Evolutionary conservation across 495 filamentous ascomycete genomes (phyloP).

Genomic region (Glutinoglossum americanum): DNA sequence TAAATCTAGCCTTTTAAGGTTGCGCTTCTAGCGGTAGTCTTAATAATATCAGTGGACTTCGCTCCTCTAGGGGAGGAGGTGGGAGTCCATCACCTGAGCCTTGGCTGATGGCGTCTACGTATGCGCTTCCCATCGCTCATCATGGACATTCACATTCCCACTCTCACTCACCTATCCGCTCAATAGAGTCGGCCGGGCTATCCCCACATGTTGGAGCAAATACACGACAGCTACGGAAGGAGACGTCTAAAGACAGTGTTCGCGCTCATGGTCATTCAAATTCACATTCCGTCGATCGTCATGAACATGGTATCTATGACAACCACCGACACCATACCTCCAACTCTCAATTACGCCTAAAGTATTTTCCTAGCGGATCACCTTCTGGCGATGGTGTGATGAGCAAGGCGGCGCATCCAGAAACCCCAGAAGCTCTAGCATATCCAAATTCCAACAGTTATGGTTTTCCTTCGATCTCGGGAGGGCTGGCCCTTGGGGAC

Average conservation of each 20-base stretch:
- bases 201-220: background rate
- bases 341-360: background rate
- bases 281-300: background rate
- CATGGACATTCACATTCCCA: constrained; percentile 1
- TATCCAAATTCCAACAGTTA: background rate
- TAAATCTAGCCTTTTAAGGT: background rate
- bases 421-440: background rate
- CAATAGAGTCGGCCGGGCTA: background rate
- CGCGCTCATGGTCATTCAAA: background rate
- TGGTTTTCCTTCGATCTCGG: background rate
- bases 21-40: background rate
- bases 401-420: background rate
- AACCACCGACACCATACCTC: constrained; percentile 7
- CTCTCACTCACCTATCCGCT: background rate
- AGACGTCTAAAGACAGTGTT: background rate
- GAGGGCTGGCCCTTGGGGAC: background rate
- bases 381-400: background rate
- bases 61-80: background rate
- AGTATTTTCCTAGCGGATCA: background rate
- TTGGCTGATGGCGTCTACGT: background rate
- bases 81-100: background rate
- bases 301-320: constrained; percentile 33
- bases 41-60: background rate
- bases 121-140: background rate
- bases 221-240: background rate